These are phyloP conservation scores for Lumnitzera racemosa DNA, from an alignment of 345 rosid species.

Conservation along the genomic window DNA sequence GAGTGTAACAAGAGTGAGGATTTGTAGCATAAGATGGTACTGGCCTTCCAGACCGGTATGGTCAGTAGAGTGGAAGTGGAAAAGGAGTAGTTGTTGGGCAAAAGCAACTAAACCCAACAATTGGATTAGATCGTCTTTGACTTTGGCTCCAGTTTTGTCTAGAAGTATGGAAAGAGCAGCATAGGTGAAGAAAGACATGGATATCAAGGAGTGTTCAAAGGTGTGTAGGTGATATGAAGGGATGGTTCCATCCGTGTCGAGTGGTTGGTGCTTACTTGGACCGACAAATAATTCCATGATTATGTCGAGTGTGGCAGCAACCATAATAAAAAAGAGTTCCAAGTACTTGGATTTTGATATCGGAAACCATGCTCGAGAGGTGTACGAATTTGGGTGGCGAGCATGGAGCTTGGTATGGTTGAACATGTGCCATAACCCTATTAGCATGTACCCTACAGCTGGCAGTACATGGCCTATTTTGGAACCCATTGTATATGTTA, in stretches of 20 bases:
- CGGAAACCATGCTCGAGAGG: constrained; percentile 20
- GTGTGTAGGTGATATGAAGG: constrained; percentile 25
- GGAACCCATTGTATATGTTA: too few species aligned
- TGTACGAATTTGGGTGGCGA: constrained; percentile 15
- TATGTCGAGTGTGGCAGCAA: constrained; percentile 10
- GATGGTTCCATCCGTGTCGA: constrained; percentile 20
- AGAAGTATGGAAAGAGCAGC: constrained; percentile 18
- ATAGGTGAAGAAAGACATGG: constrained; percentile 19
- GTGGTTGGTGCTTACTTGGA: constrained; percentile 18
- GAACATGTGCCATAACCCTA: constrained; percentile 32
- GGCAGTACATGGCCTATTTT: constrained; percentile 25
- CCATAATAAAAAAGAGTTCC: constrained; percentile 22
- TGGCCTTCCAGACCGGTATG: constrained; percentile 73
- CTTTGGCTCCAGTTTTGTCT: constrained; percentile 2
- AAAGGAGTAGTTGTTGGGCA: constrained; percentile 53
- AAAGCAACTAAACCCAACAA: constrained; percentile 26
- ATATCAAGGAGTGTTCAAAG: constrained; percentile 25
- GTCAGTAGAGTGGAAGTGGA: constrained; percentile 65
- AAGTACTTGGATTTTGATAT: constrained; percentile 9
- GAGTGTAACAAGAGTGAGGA: constrained; percentile 38
- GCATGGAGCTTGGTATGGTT: constrained; percentile 22
- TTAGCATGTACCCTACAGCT: constrained; percentile 14
- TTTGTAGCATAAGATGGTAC: constrained; percentile 61
- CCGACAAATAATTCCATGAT: constrained; percentile 27
- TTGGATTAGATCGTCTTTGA: not conserved